These are phyloP conservation scores for Sistotremastrum niveocremeum DNA, from an alignment of 768 basidiomycete species.

Conservation along the genomic window DNA sequence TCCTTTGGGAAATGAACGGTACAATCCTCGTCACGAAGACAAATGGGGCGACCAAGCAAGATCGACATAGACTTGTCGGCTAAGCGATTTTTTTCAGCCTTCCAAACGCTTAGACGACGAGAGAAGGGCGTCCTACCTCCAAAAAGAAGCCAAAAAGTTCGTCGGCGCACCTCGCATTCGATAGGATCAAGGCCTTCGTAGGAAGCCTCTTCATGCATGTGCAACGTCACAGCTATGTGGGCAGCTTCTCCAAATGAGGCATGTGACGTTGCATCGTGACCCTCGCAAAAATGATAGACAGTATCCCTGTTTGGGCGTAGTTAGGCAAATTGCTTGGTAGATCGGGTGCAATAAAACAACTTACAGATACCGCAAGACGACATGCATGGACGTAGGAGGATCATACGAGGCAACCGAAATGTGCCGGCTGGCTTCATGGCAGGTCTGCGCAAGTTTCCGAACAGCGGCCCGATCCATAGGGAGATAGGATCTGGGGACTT, in stretches of 20 bases:
- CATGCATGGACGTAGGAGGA: constrained; percentile 72
- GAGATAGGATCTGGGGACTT: constrained; percentile 78
- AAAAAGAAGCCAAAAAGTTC: constrained; percentile 83
- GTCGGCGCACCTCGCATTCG: constrained; percentile 75
- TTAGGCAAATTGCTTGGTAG: no score
- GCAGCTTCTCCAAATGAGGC: constrained; percentile 80
- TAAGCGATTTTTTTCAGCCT: constrained; percentile 13
- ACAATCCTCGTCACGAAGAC: constrained; percentile 81
- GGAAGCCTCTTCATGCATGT: constrained; percentile 77
- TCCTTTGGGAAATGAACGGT: constrained; percentile 81
- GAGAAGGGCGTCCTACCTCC: constrained; percentile 40
- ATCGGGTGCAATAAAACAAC: constrained; percentile 14
- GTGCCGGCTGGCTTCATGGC: constrained; percentile 71
- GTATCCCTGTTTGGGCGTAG: constrained; percentile 39
- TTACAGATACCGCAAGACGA: constrained; percentile 82
- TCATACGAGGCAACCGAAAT: constrained; percentile 72
- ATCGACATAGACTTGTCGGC: constrained; percentile 88
- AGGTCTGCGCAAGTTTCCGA: constrained; percentile 65
- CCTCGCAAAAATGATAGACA: constrained; percentile 80
- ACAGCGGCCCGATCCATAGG: constrained; percentile 78
- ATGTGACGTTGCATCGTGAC: constrained; percentile 76
- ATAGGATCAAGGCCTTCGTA: constrained; percentile 77
- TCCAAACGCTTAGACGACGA: neutral
- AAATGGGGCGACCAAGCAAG: constrained; percentile 71
- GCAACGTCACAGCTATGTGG: constrained; percentile 68